Percentiles rank a stretch among this genome's conserved stretches.
Evolutionary conservation across 2,329 filamentous ascomycete genomes (phyloP).

Genomic region (Chrysoporthe cubensis): DNA sequence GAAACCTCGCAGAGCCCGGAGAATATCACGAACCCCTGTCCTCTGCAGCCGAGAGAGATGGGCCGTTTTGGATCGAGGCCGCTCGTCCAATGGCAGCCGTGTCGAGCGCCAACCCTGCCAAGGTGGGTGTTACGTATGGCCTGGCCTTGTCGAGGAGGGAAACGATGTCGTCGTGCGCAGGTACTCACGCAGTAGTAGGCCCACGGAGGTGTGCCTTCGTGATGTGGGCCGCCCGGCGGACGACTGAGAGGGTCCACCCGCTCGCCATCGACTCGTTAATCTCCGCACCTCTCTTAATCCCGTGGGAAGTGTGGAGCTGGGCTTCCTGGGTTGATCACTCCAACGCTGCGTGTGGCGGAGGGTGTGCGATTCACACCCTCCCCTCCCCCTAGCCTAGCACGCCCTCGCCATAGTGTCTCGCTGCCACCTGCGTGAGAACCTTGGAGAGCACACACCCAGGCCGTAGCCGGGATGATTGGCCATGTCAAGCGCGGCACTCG

Average conservation of each 20-base stretch:
- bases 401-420: conserved; percentile 10
- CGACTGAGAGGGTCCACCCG: conserved; percentile 14
- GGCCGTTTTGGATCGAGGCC: not conserved
- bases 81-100: conserved; percentile 14
- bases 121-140: conserved; percentile 10
- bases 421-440: conserved; percentile 9
- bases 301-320: conserved; percentile 20
- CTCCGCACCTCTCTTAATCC: conserved; percentile 22
- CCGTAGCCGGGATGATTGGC: conserved; percentile 22
- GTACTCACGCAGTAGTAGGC: not conserved
- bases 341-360: conserved; percentile 4
- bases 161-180: conserved; percentile 14
- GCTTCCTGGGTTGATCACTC: not conserved
- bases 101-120: conserved; percentile 14
- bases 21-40: conserved; percentile 17
- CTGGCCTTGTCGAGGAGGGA: conserved; percentile 1
- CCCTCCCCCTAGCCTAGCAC: conserved; percentile 2
- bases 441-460: conserved; percentile 1
- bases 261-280: conserved; percentile 3
- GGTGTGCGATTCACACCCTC: conserved; percentile 20
- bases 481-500: conserved; percentile 19
- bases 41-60: conserved; percentile 17
- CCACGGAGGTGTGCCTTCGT: conserved; percentile 16
- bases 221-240: conserved; percentile 12
- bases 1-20: conserved; percentile 19